Conservation (phyloP, 108 stramenopile genomes). For the Skeletonema grethae region DNA sequence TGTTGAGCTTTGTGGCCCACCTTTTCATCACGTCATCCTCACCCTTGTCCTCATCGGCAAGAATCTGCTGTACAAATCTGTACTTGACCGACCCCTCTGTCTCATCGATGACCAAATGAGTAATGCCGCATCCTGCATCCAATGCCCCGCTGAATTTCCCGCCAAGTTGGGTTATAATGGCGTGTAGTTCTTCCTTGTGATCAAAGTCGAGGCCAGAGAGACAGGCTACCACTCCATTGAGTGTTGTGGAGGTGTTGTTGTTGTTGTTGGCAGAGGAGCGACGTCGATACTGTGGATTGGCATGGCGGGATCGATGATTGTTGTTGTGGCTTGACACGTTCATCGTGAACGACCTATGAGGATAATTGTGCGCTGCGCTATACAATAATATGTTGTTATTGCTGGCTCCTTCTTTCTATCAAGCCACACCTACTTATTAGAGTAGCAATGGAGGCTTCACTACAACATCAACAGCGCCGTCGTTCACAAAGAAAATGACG, state of each 20-base stretch:
- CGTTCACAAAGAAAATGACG: too few species aligned
- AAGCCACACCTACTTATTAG: too few species aligned
- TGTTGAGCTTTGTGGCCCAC: constrained; percentile 16
- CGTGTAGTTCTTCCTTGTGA: constrained; percentile 19
- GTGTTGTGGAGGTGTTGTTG: not conserved
- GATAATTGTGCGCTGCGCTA: not conserved
- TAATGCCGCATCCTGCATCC: constrained; percentile 21
- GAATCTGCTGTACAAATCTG: constrained; percentile 14
- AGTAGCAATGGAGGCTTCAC: too few species aligned
- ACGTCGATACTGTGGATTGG: not conserved
- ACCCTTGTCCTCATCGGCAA: not conserved
- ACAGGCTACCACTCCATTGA: constrained; percentile 26
- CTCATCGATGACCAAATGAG: constrained; percentile 23
- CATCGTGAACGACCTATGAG: not conserved
- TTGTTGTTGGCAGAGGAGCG: not conserved
- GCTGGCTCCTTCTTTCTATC: not conserved
- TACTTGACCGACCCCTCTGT: constrained; percentile 20
- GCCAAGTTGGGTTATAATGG: constrained; percentile 8
- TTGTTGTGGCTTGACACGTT: constrained; percentile 2
- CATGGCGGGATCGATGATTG: not conserved
- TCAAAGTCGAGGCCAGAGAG: constrained; percentile 27
- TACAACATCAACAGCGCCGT: too few species aligned
- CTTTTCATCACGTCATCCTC: constrained; percentile 5
- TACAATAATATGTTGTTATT: too few species aligned
- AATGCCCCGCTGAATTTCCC: constrained; percentile 14